These are phyloP conservation scores for Scedosporium minutisporum DNA, from an alignment of 2,329 filamentous ascomycete genomes.

Conservation along the genomic window DNA sequence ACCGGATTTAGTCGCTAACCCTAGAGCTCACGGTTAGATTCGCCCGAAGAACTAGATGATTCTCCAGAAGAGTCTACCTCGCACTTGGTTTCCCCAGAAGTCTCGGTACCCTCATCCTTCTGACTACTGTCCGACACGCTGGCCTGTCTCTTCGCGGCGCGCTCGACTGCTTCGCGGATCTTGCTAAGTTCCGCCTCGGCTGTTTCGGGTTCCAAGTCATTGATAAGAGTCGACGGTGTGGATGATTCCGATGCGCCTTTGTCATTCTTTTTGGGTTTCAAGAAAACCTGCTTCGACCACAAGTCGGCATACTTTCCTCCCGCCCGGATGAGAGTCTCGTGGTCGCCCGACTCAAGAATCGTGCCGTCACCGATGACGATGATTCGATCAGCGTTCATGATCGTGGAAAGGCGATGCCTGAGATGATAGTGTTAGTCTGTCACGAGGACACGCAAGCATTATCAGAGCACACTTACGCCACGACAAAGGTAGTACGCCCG, in stretches of 20 bases:
- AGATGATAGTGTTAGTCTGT: constrained; percentile 7
- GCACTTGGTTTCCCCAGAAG: neutral
- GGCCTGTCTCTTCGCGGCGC: constrained; percentile 15
- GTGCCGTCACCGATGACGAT: constrained; percentile 54
- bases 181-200: constrained; percentile 25
- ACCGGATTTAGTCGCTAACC: constrained; percentile 45
- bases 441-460: neutral
- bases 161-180: constrained; percentile 15
- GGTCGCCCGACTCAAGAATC: constrained; percentile 54
- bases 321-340: constrained; percentile 46
- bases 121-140: constrained; percentile 11
- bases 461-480: constrained; percentile 38
- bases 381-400: constrained; percentile 59
- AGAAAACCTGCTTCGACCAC: constrained; percentile 54
- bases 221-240: constrained; percentile 20
- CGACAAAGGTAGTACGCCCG: constrained; percentile 56
- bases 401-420: constrained; percentile 60
- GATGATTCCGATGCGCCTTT: constrained; percentile 14
- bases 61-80: constrained; percentile 7
- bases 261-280: constrained; percentile 32
- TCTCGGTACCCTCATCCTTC: constrained; percentile 9
- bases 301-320: constrained; percentile 54
- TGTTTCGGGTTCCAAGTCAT: constrained; percentile 26
- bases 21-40: constrained; percentile 35
- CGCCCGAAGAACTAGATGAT: constrained; percentile 7